Conservation (phyloP, 164 flowering plant species). For the Vitis labrusca region DNA sequence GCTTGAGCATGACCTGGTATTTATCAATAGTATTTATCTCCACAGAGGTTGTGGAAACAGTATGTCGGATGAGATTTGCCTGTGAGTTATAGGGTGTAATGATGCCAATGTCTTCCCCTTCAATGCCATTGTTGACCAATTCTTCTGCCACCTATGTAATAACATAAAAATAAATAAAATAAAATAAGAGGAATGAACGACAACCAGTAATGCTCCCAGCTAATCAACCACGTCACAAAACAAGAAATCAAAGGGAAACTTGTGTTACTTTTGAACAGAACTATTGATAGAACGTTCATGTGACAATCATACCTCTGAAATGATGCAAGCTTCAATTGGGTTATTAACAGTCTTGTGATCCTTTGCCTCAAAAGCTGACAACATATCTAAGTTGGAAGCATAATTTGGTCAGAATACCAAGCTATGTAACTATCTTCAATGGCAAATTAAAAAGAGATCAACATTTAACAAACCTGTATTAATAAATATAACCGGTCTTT, state of each 20-base stretch:
- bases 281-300: neutral
- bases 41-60: conserved; percentile 46
- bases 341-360: conserved; percentile 72
- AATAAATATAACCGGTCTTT: conserved; percentile 68
- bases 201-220: neutral
- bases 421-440: neutral
- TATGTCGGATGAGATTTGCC: conserved; percentile 58
- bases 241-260: too few relatives aligned
- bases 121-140: conserved; percentile 54
- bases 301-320: conserved; percentile 54
- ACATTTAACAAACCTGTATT: conserved; percentile 62
- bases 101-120: conserved; percentile 74
- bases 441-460: neutral
- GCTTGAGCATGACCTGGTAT: conserved; percentile 68
- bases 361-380: conserved; percentile 73
- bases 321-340: conserved; percentile 70
- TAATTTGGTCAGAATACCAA: conserved; percentile 6
- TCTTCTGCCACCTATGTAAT: conserved; percentile 47
- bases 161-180: neutral
- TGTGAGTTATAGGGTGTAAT: conserved; percentile 96
- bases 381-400: conserved; percentile 43
- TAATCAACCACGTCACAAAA: neutral
- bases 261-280: neutral
- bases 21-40: conserved; percentile 98
- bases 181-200: neutral